Conservation (phyloP, 2,329 filamentous ascomycete genomes). For the Triangularia verruculosa region DNA sequence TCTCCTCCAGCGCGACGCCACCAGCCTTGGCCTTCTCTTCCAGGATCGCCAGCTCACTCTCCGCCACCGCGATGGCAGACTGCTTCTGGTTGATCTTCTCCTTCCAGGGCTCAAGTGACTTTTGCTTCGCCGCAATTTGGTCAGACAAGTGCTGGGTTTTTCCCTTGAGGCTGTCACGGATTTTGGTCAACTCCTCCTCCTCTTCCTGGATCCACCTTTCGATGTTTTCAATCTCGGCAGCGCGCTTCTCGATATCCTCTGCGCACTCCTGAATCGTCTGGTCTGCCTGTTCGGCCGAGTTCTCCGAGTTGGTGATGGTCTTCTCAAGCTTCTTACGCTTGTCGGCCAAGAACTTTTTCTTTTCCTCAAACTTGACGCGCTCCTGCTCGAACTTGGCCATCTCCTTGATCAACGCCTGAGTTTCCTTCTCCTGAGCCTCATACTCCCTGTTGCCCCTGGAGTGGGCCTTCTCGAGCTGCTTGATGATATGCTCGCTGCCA, state of each 20-base stretch:
- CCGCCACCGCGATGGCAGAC: conserved; percentile 87
- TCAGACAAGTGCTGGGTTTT: conserved; percentile 96
- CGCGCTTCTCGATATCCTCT: conserved; percentile 73
- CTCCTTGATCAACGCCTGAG: conserved; percentile 77
- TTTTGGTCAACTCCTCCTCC: conserved; percentile 76
- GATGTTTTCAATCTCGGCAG: conserved; percentile 69
- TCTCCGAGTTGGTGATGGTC: conserved; percentile 72
- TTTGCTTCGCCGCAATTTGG: conserved; percentile 87
- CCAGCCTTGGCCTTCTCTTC: conserved; percentile 86
- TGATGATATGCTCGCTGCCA: conserved; percentile 86
- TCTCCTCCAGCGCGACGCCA: conserved; percentile 77
- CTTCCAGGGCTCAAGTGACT: conserved; percentile 91
- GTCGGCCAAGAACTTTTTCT: conserved; percentile 85
- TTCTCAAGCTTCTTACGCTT: conserved; percentile 97
- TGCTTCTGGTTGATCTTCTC: conserved; percentile 96
- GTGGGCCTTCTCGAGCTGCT: conserved; percentile 81
- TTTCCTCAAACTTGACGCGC: conserved; percentile 95
- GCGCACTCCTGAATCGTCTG: conserved; percentile 74
- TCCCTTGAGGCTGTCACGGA: conserved; percentile 84
- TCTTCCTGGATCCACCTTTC: conserved; percentile 75
- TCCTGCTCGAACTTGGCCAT: conserved; percentile 94
- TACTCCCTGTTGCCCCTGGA: conserved; percentile 79
- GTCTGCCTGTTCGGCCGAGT: conserved; percentile 69
- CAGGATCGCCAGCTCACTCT: conserved; percentile 90
- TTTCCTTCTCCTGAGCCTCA: conserved; percentile 76